Evolutionary conservation across 257 asterid species (phyloP).

Genomic region (Scutellaria minor): DNA sequence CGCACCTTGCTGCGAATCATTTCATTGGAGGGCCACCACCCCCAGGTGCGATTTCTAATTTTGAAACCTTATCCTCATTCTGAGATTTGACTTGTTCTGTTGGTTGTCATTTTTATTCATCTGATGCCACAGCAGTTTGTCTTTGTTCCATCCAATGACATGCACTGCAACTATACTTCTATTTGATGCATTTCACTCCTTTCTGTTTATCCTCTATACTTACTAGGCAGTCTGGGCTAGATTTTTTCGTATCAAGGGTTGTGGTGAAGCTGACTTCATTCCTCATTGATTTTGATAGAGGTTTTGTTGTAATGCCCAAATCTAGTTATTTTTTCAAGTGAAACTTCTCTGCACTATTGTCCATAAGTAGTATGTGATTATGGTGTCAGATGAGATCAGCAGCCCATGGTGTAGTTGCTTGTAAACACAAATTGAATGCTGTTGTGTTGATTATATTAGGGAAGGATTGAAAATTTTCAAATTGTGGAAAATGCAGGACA

Average conservation of each 20-base stretch:
- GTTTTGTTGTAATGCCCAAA: background rate
- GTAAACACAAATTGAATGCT: slow-evolving; percentile 1
- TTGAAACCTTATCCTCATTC: slow-evolving; percentile 11
- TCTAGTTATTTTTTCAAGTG: background rate
- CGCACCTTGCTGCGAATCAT: slow-evolving; percentile 57
- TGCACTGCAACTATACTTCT: background rate
- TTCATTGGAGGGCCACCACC: slow-evolving; percentile 57
- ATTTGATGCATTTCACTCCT: slow-evolving; percentile 2
- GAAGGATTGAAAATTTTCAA: background rate
- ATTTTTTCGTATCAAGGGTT: background rate
- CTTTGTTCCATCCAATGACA: background rate
- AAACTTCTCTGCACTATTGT: slow-evolving; percentile 9
- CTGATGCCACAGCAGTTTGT: background rate
- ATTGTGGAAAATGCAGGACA: background rate
- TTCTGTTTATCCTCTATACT: slow-evolving; percentile 11
- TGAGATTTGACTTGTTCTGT: slow-evolving; percentile 16
- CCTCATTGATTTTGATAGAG: background rate
- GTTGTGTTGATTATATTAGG: background rate
- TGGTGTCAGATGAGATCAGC: slow-evolving; percentile 11
- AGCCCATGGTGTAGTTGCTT: background rate
- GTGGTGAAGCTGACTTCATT: slow-evolving; percentile 17
- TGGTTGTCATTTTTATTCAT: slow-evolving; percentile 12
- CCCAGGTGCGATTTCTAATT: slow-evolving; percentile 57
- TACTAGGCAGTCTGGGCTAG: background rate
- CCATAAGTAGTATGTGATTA: slow-evolving; percentile 3